Percentiles rank a stretch among this genome's conserved stretches.
phyloP scores from a whole-genome alignment of 2,329 filamentous ascomycete genomes.

The Colletotrichum sp. region DNA sequence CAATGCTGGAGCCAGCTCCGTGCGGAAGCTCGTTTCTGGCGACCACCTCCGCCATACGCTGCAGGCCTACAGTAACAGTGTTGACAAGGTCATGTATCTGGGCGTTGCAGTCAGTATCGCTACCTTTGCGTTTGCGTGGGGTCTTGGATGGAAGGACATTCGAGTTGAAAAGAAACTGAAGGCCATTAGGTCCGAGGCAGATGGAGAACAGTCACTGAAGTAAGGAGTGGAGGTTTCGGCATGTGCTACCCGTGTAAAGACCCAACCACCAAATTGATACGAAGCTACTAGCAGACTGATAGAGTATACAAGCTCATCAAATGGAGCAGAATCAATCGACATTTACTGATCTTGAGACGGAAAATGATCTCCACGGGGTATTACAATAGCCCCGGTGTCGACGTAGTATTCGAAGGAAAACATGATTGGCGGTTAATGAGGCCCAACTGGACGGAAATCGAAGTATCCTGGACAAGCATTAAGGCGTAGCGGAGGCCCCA shows the following conservation, averaged over 20 bases:
- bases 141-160: conserved; percentile 51
- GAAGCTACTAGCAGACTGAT: neutral
- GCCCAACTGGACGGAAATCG: neutral
- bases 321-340: neutral
- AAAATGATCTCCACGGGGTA: neutral
- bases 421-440: fast-evolving
- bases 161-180: conserved; percentile 34
- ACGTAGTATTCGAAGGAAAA: neutral
- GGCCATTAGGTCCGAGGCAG: neutral
- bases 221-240: fast-evolving
- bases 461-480: neutral
- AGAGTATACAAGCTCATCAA: neutral
- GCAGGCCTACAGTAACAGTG: conserved; percentile 41
- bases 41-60: conserved; percentile 38
- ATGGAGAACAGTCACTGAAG: neutral
- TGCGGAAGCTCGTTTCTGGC: conserved; percentile 34
- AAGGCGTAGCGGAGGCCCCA: neutral
- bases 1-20: conserved; percentile 43
- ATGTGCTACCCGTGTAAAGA: neutral
- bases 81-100: conserved; percentile 32
- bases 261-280: neutral
- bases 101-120: conserved; percentile 32
- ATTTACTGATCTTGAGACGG: neutral
- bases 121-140: conserved; percentile 41
- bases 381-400: fast-evolving